Percentiles rank a stretch among this genome's conserved stretches.
These are phyloP conservation scores for Tuber calosporum DNA, from an alignment of 495 filamentous ascomycete genomes.

Conservation along the genomic window DNA sequence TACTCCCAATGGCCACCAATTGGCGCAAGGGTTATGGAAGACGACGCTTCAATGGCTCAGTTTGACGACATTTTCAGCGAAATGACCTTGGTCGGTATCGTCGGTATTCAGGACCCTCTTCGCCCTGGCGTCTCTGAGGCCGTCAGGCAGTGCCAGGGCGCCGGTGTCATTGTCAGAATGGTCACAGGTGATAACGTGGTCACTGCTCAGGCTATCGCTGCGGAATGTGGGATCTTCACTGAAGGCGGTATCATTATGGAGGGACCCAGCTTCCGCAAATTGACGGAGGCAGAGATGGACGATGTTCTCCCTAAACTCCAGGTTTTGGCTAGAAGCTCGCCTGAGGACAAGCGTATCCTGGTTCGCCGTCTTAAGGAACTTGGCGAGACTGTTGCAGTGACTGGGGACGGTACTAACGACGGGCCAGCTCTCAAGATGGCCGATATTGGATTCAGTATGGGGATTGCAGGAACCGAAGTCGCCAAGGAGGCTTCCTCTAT, in stretches of 20 bases:
- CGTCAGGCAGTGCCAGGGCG: slow-evolving; percentile 63
- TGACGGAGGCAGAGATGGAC: slow-evolving; percentile 64
- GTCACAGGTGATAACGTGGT: slow-evolving; percentile 81
- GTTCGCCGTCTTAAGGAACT: slow-evolving; percentile 65
- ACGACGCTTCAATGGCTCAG: slow-evolving; percentile 60
- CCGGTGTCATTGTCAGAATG: slow-evolving; percentile 82
- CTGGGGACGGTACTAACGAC: slow-evolving; percentile 86
- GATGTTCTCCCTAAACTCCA: slow-evolving; percentile 65
- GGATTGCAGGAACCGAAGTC: slow-evolving; percentile 84
- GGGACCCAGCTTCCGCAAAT: slow-evolving; percentile 72
- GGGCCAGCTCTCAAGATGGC: slow-evolving; percentile 77
- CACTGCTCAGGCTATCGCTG: slow-evolving; percentile 75
- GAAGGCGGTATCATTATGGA: slow-evolving; percentile 70
- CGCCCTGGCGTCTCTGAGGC: slow-evolving; percentile 71
- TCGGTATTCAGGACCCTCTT: slow-evolving; percentile 84
- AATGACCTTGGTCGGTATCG: slow-evolving; percentile 70
- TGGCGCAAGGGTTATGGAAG: slow-evolving; percentile 57
- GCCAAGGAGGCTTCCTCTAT: slow-evolving; percentile 89
- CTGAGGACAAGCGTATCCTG: slow-evolving; percentile 78
- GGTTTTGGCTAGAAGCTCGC: slow-evolving; percentile 77
- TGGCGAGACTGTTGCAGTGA: slow-evolving; percentile 77
- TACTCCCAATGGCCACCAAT: slow-evolving; percentile 83
- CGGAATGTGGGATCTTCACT: slow-evolving; percentile 75
- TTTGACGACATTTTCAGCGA: slow-evolving; percentile 75
- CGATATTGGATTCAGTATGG: slow-evolving; percentile 90